Evolutionary conservation across 1,139 yeast species (phyloP), one percentile per base, ranked within the genome.

Genomic region (Debaryomyces subglobosus): DNA sequence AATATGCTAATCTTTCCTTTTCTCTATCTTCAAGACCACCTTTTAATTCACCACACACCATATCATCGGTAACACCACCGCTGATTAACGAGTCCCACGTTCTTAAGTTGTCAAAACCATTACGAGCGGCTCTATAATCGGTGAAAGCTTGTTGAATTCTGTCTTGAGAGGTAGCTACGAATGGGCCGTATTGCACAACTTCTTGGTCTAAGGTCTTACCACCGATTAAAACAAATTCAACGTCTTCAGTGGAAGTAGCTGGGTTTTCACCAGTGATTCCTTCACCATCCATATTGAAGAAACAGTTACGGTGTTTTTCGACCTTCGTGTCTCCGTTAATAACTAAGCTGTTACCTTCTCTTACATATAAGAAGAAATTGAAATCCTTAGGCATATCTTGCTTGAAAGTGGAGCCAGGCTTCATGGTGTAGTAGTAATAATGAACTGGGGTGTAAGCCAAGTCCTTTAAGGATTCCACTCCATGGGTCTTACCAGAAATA

Each of bases 141-240:
- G 71, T 61, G 60, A 87, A 84, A 0, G 90, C 95, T 60, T 85
- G 71, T 56, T 79, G 77, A 52, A 89, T 85, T 57, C 81, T 80
- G 45, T 79, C 84, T 50, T 74, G 72, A 16, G 85, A 71, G 8
- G 85, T 81, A 52, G 89, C 94, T 13, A 87, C 96, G 64, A 89
- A 90, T 16, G 97, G 97, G 10, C 97, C 97, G 62, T 90, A 88
- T 64, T 91, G 96, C 35, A 89, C 89, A 47, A 87, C 78, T 15
- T 83, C 81, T 69, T 91, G 97, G 58, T 89, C 81, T 51, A 90
- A 73, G 37, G 81, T 79, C 65, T 89, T 72, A 45, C 97, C 97
- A 32, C 92, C 96, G 53, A 90, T 72, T 30, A 91, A 58, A 4
- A 88, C 82, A 58, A 91, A 84, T 53, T 82, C 79, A 2, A 84